A percentile compares a stretch with the other conserved stretches of the same genome.
Evolutionary conservation across 805 yeast genomes (phyloP).

Genomic region (Ogataea sp.): DNA sequence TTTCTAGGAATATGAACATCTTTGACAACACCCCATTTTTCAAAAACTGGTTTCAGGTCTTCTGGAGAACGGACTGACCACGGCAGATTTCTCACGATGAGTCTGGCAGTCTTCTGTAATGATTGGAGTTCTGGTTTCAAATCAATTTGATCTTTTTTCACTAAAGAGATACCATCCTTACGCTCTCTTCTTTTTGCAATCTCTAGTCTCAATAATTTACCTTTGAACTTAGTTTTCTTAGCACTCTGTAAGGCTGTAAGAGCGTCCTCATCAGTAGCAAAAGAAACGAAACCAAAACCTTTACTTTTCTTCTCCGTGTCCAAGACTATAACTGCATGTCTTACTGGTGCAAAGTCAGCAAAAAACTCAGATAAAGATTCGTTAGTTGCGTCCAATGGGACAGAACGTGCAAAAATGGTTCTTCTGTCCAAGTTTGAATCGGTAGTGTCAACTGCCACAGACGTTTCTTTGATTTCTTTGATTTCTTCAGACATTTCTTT

Average conservation of each 20-base stretch:
- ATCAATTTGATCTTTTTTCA: conserved; percentile 17
- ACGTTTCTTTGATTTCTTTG: background rate
- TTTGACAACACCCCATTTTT: conserved; percentile 74
- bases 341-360: conserved; percentile 89
- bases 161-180: conserved; percentile 22
- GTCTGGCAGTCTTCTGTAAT: conserved; percentile 60
- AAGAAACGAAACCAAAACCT: conserved; percentile 95
- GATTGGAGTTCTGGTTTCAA: conserved; percentile 36
- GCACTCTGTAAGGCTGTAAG: conserved; percentile 61
- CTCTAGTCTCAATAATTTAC: conserved; percentile 65
- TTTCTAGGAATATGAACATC: conserved; percentile 88
- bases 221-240: conserved; percentile 57
- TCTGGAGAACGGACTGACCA: conserved; percentile 87
- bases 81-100: conserved; percentile 87
- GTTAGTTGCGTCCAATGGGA: conserved; percentile 74
- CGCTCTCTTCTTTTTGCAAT: conserved; percentile 91
- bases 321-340: conserved; percentile 86
- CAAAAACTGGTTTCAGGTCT: conserved; percentile 59
- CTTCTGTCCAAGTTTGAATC: conserved; percentile 38
- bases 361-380: conserved; percentile 80
- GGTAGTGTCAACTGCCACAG: background rate
- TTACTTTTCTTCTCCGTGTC: conserved; percentile 71
- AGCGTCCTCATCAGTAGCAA: conserved; percentile 80
- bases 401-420: conserved; percentile 78
- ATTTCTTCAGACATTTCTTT: too few relatives aligned